These are phyloP conservation scores for Pseudocercospora crystallina DNA, from an alignment of 2,329 filamentous ascomycete species.

Conservation along the genomic window DNA sequence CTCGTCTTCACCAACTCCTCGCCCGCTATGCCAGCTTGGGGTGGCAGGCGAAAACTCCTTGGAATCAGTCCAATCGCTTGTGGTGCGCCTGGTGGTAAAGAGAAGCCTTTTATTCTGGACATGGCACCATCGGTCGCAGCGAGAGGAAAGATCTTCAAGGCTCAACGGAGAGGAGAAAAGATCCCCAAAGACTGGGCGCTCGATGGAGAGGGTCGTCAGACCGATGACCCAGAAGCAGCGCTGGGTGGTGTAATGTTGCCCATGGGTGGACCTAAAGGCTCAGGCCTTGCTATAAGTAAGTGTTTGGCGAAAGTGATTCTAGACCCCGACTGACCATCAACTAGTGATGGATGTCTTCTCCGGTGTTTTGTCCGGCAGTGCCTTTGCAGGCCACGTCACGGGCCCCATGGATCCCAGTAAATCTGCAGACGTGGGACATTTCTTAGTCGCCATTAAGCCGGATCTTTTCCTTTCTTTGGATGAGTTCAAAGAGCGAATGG, in stretches of 20 bases:
- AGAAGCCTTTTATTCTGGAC: conserved; percentile 68
- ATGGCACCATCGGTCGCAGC: conserved; percentile 72
- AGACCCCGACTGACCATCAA: conserved; percentile 1
- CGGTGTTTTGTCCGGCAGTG: conserved; percentile 72
- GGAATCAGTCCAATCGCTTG: conserved; percentile 74
- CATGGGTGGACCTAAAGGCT: conserved; percentile 82
- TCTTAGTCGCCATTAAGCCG: conserved; percentile 38
- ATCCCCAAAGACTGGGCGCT: conserved; percentile 75
- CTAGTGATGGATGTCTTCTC: conserved; percentile 77
- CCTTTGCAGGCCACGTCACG: conserved; percentile 75
- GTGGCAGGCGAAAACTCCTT: conserved; percentile 66
- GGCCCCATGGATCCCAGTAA: conserved; percentile 66
- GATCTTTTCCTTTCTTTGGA: conserved; percentile 38
- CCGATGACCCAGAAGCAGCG: conserved; percentile 64
- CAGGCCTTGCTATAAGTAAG: conserved; percentile 64
- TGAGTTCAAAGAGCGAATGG: conserved; percentile 49
- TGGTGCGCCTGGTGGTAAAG: conserved; percentile 66
- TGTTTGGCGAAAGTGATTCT: conserved; percentile 42
- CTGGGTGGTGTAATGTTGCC: conserved; percentile 79
- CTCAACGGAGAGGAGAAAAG: conserved; percentile 63
- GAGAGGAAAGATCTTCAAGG: conserved; percentile 72
- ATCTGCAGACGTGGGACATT: conserved; percentile 44
- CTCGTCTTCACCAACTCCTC: conserved; percentile 62
- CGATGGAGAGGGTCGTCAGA: conserved; percentile 60
- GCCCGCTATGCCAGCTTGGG: conserved; percentile 70